phyloP scores from a whole-genome alignment of 1,284 basidiomycete species.

The Irpex lacteus region DNA sequence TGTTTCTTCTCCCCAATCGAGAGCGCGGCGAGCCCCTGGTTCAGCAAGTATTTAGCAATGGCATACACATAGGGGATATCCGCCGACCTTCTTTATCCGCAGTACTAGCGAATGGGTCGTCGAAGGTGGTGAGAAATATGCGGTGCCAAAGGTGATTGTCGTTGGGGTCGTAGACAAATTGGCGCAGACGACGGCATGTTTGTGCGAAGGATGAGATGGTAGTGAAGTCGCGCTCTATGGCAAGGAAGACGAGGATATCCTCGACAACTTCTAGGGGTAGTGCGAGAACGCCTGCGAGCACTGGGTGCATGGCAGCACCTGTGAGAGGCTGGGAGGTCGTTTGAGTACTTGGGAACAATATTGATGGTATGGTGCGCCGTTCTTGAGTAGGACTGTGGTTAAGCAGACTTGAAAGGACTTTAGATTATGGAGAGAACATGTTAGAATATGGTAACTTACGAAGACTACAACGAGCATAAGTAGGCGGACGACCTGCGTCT shows the following conservation, averaged over 20 bases:
- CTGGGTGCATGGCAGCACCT: neutral
- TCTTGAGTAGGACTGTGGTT: neutral
- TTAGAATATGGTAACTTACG: neutral
- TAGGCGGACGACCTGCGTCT: neutral
- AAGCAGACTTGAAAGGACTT: neutral
- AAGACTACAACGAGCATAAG: neutral
- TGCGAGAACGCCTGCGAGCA: neutral
- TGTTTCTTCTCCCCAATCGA: constrained; percentile 11
- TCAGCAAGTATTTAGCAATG: neutral
- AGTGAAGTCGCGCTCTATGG: neutral
- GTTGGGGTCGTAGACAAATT: constrained; percentile 11
- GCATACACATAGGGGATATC: neutral
- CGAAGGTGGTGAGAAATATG: constrained; percentile 14
- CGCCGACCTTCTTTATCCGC: neutral
- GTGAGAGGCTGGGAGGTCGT: no score
- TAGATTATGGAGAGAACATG: neutral
- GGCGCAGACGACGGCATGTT: constrained; percentile 4
- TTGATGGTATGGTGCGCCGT: no score
- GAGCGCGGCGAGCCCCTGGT: neutral
- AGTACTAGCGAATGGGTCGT: constrained; percentile 4
- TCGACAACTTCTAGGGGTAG: constrained; percentile 13
- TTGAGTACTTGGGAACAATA: no score
- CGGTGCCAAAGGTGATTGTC: constrained; percentile 12
- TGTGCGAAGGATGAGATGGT: constrained; percentile 5
- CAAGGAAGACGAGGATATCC: constrained; percentile 9